These are phyloP conservation scores for Exophiala spinifera DNA, from an alignment of 2,329 filamentous ascomycete species.

Conservation along the genomic window DNA sequence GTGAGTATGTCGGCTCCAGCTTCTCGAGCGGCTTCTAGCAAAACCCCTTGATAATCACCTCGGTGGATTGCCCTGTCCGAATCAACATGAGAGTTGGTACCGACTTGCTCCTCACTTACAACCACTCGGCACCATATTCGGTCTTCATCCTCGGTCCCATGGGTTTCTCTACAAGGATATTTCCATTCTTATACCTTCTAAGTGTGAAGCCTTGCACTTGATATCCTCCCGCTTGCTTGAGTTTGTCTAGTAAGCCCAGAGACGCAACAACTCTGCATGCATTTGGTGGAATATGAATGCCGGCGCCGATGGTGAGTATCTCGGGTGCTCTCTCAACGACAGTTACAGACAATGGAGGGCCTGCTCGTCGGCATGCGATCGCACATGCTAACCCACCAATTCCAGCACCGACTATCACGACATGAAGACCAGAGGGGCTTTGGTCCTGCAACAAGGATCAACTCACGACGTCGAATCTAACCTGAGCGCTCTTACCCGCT, in stretches of 20 bases:
- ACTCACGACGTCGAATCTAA: neutral
- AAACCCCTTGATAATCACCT: constrained; percentile 28
- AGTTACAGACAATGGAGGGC: constrained; percentile 22
- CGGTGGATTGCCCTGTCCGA: constrained; percentile 29
- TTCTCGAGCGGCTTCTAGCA: constrained; percentile 16
- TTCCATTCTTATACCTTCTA: constrained; percentile 26
- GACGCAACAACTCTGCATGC: constrained; percentile 25
- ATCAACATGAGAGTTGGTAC: no score
- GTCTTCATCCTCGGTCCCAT: constrained; percentile 25
- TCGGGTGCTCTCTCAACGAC: constrained; percentile 28
- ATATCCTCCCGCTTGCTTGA: constrained; percentile 22
- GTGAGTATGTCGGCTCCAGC: constrained; percentile 4
- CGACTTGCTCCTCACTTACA: constrained; percentile 20
- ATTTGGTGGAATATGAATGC: constrained; percentile 34
- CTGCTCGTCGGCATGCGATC: constrained; percentile 28
- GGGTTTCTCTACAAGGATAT: constrained; percentile 25
- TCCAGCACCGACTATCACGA: constrained; percentile 39
- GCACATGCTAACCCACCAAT: constrained; percentile 41
- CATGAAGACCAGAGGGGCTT: constrained; percentile 9
- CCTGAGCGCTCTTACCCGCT: no score
- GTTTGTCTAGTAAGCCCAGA: constrained; percentile 20
- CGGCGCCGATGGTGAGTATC: constrained; percentile 29
- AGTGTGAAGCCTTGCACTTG: constrained; percentile 12
- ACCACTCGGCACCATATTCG: constrained; percentile 30
- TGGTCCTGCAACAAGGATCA: neutral